A percentile compares a stretch with the other conserved stretches of the same genome.
Conservation (phyloP, 2,329 filamentous ascomycete species). For the Verticillium isaacii region DNA sequence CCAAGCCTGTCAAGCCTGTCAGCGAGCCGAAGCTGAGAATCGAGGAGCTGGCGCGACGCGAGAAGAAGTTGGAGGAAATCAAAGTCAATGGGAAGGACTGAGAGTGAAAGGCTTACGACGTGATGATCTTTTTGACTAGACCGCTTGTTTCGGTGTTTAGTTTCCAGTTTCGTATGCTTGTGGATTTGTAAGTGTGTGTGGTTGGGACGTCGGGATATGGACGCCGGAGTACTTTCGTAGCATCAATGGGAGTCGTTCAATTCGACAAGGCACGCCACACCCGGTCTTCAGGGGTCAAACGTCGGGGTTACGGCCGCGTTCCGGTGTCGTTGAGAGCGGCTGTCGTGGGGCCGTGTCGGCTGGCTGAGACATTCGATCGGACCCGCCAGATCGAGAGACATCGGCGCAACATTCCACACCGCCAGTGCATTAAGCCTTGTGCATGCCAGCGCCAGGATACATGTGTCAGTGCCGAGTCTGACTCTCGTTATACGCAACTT, state of each 20-base stretch:
- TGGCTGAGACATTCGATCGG: neutral
- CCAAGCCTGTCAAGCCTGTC: neutral
- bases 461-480: neutral
- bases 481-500: neutral
- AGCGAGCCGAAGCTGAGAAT: neutral
- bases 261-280: neutral
- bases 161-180: neutral
- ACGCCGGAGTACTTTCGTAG: neutral
- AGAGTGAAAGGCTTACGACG: neutral
- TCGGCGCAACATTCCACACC: neutral
- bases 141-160: neutral
- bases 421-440: neutral
- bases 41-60: neutral
- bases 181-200: neutral
- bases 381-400: neutral
- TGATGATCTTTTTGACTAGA: neutral
- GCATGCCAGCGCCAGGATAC: neutral
- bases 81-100: neutral
- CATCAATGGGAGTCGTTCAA: neutral
- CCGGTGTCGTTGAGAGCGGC: neutral
- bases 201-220: neutral
- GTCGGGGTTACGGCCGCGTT: neutral
- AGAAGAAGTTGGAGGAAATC: neutral
- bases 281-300: neutral
- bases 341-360: neutral